Conservation (phyloP, 2,329 filamentous ascomycete genomes). For the Venturia oleaginea region DNA sequence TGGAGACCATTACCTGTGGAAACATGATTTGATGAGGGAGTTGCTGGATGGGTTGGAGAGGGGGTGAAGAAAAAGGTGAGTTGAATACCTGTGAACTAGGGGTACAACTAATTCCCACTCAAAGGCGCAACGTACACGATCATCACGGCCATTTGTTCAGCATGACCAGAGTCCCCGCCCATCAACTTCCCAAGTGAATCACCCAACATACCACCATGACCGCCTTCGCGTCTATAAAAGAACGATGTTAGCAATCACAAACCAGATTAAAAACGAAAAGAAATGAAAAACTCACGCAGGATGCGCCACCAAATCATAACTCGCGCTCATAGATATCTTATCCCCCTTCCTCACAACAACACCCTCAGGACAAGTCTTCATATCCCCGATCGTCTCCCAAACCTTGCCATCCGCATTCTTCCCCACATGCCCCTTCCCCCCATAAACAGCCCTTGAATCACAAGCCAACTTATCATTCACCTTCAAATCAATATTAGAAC, state of each 20-base stretch:
- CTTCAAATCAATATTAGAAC: not conserved
- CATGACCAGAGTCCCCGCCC: not conserved
- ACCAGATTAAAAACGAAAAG: not conserved
- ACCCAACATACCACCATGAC: slow-evolving; percentile 6
- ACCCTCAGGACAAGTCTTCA: slow-evolving; percentile 4
- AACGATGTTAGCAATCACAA: not conserved
- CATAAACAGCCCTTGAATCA: slow-evolving; percentile 11
- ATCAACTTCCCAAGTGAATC: not conserved
- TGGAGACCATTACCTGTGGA: too few species aligned
- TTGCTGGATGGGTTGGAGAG: too few species aligned
- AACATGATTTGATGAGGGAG: too few species aligned
- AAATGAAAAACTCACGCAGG: slow-evolving; percentile 6
- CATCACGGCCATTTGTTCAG: slow-evolving; percentile 10
- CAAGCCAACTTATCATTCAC: slow-evolving; percentile 8
- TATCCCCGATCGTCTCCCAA: slow-evolving; percentile 9
- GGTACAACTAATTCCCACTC: not conserved
- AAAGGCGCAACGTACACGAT: slow-evolving; percentile 9
- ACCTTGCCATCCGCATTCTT: slow-evolving; percentile 1
- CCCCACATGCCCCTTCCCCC: not conserved
- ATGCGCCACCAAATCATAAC: slow-evolving; percentile 11
- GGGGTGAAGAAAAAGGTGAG: too few species aligned
- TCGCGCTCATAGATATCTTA: slow-evolving; percentile 6
- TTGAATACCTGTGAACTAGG: too few species aligned
- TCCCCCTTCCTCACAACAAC: slow-evolving; percentile 12
- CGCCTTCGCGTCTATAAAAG: not conserved